Evolutionary conservation across 331 rosid species (phyloP).

Genomic region (Acacia pycnantha): DNA sequence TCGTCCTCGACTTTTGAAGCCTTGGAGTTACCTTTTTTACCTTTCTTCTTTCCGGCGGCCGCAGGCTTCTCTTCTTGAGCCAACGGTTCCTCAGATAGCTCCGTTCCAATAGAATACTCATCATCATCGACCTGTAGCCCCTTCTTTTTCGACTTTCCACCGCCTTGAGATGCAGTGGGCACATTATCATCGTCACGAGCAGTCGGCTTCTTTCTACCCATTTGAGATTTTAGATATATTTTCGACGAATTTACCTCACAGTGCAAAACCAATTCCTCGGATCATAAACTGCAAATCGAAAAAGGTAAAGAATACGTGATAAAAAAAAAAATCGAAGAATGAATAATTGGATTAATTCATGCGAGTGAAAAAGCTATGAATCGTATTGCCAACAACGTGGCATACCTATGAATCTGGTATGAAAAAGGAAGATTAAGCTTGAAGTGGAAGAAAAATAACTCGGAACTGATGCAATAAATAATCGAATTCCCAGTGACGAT

Average conservation of each 20-base stretch:
- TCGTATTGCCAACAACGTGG: background rate
- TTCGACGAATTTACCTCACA: constrained; percentile 28
- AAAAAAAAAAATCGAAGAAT: background rate
- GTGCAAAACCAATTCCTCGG: background rate
- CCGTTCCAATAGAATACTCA: constrained; percentile 70
- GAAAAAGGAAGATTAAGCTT: background rate
- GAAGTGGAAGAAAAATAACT: background rate
- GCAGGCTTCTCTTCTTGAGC: constrained; percentile 48
- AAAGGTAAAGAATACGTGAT: background rate
- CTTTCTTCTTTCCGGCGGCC: constrained; percentile 67
- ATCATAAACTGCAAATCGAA: background rate
- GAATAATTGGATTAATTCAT: constrained; percentile 19
- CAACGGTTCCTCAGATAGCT: constrained; percentile 59
- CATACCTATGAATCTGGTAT: background rate
- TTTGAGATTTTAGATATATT: constrained; percentile 34
- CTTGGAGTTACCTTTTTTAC: constrained; percentile 61
- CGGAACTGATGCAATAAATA: background rate
- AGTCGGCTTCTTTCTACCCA: constrained; percentile 83
- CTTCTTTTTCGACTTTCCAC: constrained; percentile 82
- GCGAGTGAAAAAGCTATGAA: background rate
- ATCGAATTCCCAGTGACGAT: background rate
- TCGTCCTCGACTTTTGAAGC: constrained; percentile 32
- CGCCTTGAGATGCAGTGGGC: constrained; percentile 42
- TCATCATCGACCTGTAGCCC: constrained; percentile 66
- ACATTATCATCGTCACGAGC: constrained; percentile 65